These are phyloP conservation scores for Wickerhamiella infanticola DNA, from an alignment of 1,139 yeast genomes.

Conservation along the genomic window DNA sequence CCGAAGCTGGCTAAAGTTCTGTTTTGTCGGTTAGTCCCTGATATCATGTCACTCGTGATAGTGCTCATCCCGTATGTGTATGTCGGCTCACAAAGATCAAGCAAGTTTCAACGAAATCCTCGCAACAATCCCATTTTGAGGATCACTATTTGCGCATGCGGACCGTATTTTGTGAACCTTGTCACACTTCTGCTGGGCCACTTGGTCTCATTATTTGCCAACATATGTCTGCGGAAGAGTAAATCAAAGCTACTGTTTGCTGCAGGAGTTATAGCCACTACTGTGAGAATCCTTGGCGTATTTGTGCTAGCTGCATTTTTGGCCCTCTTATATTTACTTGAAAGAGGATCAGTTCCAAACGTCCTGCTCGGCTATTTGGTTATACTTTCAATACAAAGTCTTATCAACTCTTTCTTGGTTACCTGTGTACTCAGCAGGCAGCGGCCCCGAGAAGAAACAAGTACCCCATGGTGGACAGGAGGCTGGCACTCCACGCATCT, in stretches of 20 bases:
- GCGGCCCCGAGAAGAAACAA: conserved; percentile 34
- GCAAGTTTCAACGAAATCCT: conserved; percentile 31
- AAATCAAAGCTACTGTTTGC: not conserved
- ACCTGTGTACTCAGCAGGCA: conserved; percentile 43
- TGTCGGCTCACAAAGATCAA: conserved; percentile 58
- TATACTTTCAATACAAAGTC: conserved; percentile 39
- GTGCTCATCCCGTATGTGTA: conserved; percentile 46
- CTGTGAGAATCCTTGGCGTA: conserved; percentile 34
- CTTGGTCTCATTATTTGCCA: conserved; percentile 30
- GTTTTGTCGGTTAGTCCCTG: conserved; percentile 37
- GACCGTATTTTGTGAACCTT: conserved; percentile 40
- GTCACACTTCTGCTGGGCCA: conserved; percentile 31
- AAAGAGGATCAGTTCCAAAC: conserved; percentile 45
- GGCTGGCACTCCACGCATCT: conserved; percentile 48
- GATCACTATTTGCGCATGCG: conserved; percentile 33
- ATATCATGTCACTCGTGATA: conserved; percentile 29
- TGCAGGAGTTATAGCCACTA: conserved; percentile 11
- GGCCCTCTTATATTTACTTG: conserved; percentile 46
- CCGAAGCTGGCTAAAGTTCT: conserved; percentile 38
- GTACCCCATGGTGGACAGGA: conserved; percentile 81
- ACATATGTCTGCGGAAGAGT: conserved; percentile 29
- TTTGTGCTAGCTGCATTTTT: conserved; percentile 38
- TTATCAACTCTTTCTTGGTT: conserved; percentile 34
- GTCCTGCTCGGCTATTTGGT: conserved; percentile 44
- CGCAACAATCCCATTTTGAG: conserved; percentile 35